These are phyloP conservation scores for Lathyrus sativus DNA, from an alignment of 306 rosid species.

Conservation along the genomic window DNA sequence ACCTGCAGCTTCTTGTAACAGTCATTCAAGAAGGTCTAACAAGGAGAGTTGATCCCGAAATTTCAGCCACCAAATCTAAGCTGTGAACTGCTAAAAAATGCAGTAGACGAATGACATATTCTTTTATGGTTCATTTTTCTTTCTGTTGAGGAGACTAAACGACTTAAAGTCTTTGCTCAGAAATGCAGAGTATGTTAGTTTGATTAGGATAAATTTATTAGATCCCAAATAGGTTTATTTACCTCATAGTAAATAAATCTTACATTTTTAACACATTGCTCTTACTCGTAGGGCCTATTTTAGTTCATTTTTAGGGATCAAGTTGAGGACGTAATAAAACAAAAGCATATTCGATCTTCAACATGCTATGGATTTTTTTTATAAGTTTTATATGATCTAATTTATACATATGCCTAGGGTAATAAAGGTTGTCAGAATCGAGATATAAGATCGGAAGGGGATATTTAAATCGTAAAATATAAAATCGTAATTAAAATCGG, in stretches of 20 bases:
- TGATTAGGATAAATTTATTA: conserved; percentile 26
- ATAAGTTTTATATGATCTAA: neutral
- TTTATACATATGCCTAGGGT: neutral
- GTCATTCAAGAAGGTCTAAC: conserved; percentile 83
- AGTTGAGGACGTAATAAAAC: neutral
- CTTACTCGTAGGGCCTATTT: neutral
- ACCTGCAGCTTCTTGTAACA: conserved; percentile 60
- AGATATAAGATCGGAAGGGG: no score
- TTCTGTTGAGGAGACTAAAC: neutral
- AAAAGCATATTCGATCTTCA: neutral
- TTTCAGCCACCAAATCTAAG: conserved; percentile 50
- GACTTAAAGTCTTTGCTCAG: neutral
- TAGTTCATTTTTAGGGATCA: neutral
- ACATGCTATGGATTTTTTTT: neutral
- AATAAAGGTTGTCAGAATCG: no score
- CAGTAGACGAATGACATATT: neutral
- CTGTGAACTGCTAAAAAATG: conserved; percentile 47
- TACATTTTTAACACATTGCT: neutral
- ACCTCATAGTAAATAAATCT: neutral
- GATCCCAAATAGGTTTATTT: conserved; percentile 1
- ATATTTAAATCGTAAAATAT: no score
- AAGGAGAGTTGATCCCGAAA: conserved; percentile 45
- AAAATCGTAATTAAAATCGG: no score
- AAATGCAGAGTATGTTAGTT: neutral
- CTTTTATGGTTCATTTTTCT: neutral